Base-by-base conservation (phyloP, 2,329 filamentous ascomycete genomes). In the Podosphaera xanthii region DNA sequence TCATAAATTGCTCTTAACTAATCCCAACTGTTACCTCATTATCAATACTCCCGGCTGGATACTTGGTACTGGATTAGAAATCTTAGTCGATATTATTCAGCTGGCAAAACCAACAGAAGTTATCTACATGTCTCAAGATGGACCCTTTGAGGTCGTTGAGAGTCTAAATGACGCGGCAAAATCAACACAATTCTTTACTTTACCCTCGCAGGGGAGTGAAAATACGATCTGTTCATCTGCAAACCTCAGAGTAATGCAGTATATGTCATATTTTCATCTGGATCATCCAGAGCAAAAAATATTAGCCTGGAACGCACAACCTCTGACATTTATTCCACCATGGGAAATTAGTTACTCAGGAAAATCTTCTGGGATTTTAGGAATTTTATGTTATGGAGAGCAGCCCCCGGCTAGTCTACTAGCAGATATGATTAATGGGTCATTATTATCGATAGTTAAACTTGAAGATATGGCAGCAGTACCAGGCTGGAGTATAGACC, bases 31-130 rank as follows among this genome's bases (percentile, higher is more conserved):
- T 10, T 81, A 84, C 0, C 71, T 90, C 0, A 70, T 91, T 5
- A 75, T 91, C 65, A 90, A 91, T 67, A 86, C 83, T 0, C 80
- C 84, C 0, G 84, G 84, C 2, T 88, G 84, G 82, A 77, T 87
- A 33, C 78, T 83, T 60, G 83, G 84, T 0, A 81, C 83, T 0
- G 84, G 85, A 0, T 74, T 87, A 0, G 79, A 83, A 63, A 72
- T 87, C 0, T 70, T 90, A 0, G 71, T 75, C 4, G 74, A 78
- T 9, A 69, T 89, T 3, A 75, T 84, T 40, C 63, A 69, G 3
- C 72, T 70, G 14, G 70, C 81, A 5, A 73, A 73, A 34, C 79
- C 83, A 0, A 77, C 77, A 0, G 77, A 84, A 60, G 74, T 87
- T 2, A 70, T 89, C 30, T 84, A 87, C 69, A 79, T 89, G 74